These are phyloP conservation scores for Teratosphaeria viscida DNA, from an alignment of 2,329 filamentous ascomycete genomes.

Conservation along the genomic window DNA sequence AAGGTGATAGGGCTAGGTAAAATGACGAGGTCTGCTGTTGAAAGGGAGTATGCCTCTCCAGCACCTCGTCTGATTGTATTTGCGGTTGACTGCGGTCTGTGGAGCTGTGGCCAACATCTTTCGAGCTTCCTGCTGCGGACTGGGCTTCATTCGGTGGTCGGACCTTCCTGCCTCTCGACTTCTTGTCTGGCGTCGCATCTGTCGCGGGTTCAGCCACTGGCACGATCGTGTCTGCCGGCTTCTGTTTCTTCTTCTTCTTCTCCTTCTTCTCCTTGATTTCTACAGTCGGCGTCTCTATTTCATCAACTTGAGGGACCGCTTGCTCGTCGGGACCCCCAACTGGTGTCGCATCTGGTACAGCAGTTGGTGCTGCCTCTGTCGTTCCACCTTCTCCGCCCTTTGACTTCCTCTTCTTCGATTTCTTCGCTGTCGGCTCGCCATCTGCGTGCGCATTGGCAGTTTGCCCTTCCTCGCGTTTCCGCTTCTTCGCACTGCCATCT, in stretches of 20 bases:
- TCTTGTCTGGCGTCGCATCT: conserved; percentile 6
- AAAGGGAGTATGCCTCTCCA: conserved; percentile 51
- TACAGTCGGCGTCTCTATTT: background rate
- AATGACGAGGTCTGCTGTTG: conserved; percentile 70
- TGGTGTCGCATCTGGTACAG: background rate
- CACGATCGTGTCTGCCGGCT: background rate
- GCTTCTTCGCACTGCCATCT: conserved; percentile 26
- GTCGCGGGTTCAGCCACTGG: conserved; percentile 2
- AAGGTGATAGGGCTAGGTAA: conserved; percentile 64
- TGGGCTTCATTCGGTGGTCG: background rate
- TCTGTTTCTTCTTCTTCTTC: conserved; percentile 4
- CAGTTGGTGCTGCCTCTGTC: background rate
- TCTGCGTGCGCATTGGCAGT: background rate
- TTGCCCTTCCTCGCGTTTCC: conserved; percentile 4
- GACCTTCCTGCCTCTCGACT: conserved; percentile 24
- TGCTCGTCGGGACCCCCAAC: background rate
- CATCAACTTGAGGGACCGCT: background rate
- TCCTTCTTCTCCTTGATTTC: conserved; percentile 3
- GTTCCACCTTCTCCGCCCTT: background rate
- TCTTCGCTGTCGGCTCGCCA: conserved; percentile 8
- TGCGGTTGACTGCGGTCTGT: background rate
- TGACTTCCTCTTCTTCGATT: conserved; percentile 10
- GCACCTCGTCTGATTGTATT: background rate
- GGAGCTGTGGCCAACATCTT: background rate
- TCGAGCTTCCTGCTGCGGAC: background rate